Base-by-base conservation (phyloP, 306 rosid species). In the Pterocarpus macrocarpus region DNA sequence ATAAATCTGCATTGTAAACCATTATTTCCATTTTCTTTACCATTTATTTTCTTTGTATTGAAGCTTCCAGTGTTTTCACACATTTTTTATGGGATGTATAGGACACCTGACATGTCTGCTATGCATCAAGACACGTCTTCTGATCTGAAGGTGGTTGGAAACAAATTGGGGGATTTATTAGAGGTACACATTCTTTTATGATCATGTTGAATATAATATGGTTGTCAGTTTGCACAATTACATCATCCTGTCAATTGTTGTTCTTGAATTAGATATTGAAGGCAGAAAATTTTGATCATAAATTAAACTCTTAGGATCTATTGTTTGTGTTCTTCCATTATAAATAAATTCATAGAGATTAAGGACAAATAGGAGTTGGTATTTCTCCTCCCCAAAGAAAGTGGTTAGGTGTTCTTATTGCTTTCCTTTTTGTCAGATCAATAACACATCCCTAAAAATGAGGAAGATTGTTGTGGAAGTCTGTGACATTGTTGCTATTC, bases 71-170 rank as follows among this genome's bases (percentile, higher is more conserved):
- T 39, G 58, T 80, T 64, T 64, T 82, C 68, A 66, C 52, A 9
- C 8, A 2, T 61, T 76, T 53, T 52, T 61, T 58, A 32, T 82
- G 77, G 75, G 39, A 80, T 78, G 64, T 79, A 64, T 83, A 96
- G 99, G 97, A 96, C 99, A 64, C 95, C 97, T 17, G 92, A 84
- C 87, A 90, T 96, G 97, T 92, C 97, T 64, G 91, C 91, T 8
- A 92, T 96, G 87, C 99, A 96, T 89, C 95, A 88, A 2, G 99
- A 96, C 71, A 78, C 89, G 3, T 92, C 98, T 81, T 74, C 97
- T 4, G 98, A 96, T 87, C 91, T 93, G 72, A 90, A 74, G 81
- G 91, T 89, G 75, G 96, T 93, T 56, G 97, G 89, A 61, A 85
- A 76, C 81, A 92, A 88, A 81, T 89, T 96, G 76, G 92, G 84